Conservation (phyloP, 768 basidiomycete genomes). For the Jaapia argillacea region DNA sequence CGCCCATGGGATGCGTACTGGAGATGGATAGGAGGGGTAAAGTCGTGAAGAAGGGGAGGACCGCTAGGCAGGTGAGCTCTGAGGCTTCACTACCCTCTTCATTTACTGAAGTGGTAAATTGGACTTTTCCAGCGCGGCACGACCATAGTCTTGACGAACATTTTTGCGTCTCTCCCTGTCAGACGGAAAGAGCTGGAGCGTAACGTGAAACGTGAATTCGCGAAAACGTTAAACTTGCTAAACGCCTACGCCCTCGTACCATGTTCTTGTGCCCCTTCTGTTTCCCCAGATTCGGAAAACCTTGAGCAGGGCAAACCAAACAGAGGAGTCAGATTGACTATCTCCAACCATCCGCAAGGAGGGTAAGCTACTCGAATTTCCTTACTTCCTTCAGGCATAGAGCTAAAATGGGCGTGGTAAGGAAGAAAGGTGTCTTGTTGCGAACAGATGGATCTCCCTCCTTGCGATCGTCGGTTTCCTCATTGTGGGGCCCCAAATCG, state of each 20-base stretch:
- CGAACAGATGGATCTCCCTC: conserved; percentile 61
- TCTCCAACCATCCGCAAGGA: conserved; percentile 55
- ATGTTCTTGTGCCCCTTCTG: too few relatives aligned
- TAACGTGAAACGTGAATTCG: conserved; percentile 84
- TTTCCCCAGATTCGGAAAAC: too few relatives aligned
- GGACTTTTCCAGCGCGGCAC: conserved; percentile 62
- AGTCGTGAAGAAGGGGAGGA: conserved; percentile 40
- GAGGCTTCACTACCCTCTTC: background rate
- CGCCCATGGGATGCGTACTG: conserved; percentile 75
- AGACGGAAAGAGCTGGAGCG: conserved; percentile 85
- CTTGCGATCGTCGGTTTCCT: conserved; percentile 50
- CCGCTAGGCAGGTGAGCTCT: conserved; percentile 64
- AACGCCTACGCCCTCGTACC: conserved; percentile 88
- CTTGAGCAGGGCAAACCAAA: too few relatives aligned
- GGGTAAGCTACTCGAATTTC: conserved; percentile 40
- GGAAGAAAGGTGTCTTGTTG: conserved; percentile 59
- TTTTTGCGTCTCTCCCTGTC: conserved; percentile 82
- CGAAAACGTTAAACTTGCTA: conserved; percentile 71
- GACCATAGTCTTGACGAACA: conserved; percentile 56
- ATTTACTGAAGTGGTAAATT: background rate
- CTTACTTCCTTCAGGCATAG: background rate
- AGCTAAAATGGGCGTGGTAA: background rate
- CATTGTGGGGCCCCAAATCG: conserved; percentile 80
- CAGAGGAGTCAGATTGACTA: conserved; percentile 61
- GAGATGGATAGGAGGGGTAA: conserved; percentile 61